Evolutionary conservation across 805 yeast genomes (phyloP), one percentile per base, ranked within the genome.

Genomic region (Cyberlindnera misumaiensis): DNA sequence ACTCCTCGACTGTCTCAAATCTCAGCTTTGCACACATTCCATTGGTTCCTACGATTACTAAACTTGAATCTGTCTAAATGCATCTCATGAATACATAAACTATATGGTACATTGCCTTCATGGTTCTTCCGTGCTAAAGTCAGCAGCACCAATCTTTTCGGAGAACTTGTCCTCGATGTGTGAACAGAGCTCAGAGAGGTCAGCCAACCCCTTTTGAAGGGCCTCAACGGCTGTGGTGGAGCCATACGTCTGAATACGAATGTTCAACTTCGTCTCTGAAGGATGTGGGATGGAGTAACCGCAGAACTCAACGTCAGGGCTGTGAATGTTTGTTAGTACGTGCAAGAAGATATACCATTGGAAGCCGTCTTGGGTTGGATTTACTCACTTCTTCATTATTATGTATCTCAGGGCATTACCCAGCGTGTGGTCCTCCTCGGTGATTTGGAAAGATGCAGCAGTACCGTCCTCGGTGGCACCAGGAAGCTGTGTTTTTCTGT

Each of bases 281-380:
- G 98, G 98, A 63, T 93, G 98, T 10, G 98, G 98, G 49, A 93
- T 93, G 32, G 97, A 87, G 65, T 93, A 93, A 40, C 98, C 98
- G 58, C 97, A 90, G 61, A 93, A 93, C 58, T 93, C 98, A 18
- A 93, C 98, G 48, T 88, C 95, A 28, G 97, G 96, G 56, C 36
- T 34, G 17, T 1, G n/a, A 17, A 14, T 10, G 6, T 32, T n/a
- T 26, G 31, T 34, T 34, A 34, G 31, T 34, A 33, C n/a, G n/a
- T n/a, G n/a, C n/a, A n/a, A n/a, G n/a, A n/a, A n/a, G n/a, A n/a
- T n/a, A n/a, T n/a, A n/a, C n/a, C n/a, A n/a, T n/a, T n/a, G n/a
- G n/a, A n/a, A n/a, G n/a, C n/a, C n/a, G n/a, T n/a, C n/a, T n/a
- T n/a, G n/a, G n/a, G n/a, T n/a, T n/a, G n/a, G n/a, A n/a, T 33